phyloP scores from a whole-genome alignment of 2,329 filamentous ascomycete genomes.

The Ilyonectria robusta region DNA sequence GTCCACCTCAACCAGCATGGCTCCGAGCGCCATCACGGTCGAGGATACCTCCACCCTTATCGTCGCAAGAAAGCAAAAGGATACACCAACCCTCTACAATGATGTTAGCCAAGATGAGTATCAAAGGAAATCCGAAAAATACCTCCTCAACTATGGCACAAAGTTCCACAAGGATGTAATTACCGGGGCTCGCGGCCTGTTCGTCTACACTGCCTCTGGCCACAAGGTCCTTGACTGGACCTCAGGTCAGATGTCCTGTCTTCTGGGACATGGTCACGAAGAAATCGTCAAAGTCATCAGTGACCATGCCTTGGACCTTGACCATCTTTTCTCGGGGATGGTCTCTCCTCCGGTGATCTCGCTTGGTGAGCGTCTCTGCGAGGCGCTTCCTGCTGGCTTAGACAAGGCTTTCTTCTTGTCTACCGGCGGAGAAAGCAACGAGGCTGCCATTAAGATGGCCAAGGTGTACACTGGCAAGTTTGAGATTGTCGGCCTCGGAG shows the following conservation, averaged over 20 bases:
- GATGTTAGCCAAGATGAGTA: conserved; percentile 41
- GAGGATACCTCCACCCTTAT: conserved; percentile 21
- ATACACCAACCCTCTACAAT: conserved; percentile 39
- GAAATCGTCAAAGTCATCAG: conserved; percentile 69
- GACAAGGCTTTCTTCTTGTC: conserved; percentile 71
- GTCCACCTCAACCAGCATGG: conserved; percentile 34
- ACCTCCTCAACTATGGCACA: conserved; percentile 47
- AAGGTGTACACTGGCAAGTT: conserved; percentile 76
- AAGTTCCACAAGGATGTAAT: conserved; percentile 55
- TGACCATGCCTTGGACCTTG: conserved; percentile 64
- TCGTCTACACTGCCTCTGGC: conserved; percentile 61
- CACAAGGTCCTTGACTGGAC: conserved; percentile 70
- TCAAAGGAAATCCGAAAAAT: conserved; percentile 39
- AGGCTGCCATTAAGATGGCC: conserved; percentile 75
- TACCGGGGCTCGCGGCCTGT: conserved; percentile 58
- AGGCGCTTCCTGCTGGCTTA: conserved; percentile 63
- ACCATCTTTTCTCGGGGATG: conserved; percentile 74
- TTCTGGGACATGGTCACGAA: conserved; percentile 70
- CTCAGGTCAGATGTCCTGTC: conserved; percentile 72
- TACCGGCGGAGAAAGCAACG: conserved; percentile 70
- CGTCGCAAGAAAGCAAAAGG: conserved; percentile 22
- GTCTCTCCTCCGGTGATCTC: conserved; percentile 69
- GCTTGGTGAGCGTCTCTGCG: conserved; percentile 66
- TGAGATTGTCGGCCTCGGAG: conserved; percentile 72
- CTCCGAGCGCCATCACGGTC: conserved; percentile 37